phyloP scores from a whole-genome alignment of 495 filamentous ascomycete species.

The Cryomyces minteri region DNA sequence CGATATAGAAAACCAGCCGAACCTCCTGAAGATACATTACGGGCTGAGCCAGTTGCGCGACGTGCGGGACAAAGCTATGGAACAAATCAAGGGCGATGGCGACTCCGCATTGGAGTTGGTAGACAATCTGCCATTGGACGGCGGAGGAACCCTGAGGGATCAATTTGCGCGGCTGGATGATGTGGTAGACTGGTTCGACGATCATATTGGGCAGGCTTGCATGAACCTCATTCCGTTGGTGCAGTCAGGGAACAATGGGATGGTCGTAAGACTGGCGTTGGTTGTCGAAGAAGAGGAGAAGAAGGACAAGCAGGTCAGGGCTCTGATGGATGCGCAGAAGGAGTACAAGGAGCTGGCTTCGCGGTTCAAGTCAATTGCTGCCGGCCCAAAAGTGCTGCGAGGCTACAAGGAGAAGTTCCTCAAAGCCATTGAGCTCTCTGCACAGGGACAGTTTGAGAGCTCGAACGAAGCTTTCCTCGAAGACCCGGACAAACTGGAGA shows the following conservation, averaged over 20 bases:
- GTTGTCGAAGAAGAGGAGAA: slow-evolving; percentile 93
- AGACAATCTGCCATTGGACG: slow-evolving; percentile 35
- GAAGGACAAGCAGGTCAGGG: slow-evolving; percentile 76
- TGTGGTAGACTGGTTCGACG: slow-evolving; percentile 84
- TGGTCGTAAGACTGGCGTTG: slow-evolving; percentile 80
- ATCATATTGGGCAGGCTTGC: slow-evolving; percentile 75
- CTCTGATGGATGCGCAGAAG: slow-evolving; percentile 81
- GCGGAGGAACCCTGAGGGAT: slow-evolving; percentile 51
- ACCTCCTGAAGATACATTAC: slow-evolving; percentile 75
- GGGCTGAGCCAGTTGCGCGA: slow-evolving; percentile 79
- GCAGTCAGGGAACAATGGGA: slow-evolving; percentile 61
- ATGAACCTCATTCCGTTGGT: slow-evolving; percentile 80
- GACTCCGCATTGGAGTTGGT: slow-evolving; percentile 19
- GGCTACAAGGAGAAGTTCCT: slow-evolving; percentile 96
- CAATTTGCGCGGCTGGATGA: slow-evolving; percentile 80
- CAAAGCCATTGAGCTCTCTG: slow-evolving; percentile 53
- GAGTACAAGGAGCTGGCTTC: slow-evolving; percentile 88
- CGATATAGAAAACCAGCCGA: slow-evolving; percentile 80
- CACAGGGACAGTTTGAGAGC: slow-evolving; percentile 50
- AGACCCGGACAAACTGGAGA: slow-evolving; percentile 68
- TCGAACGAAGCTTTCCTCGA: slow-evolving; percentile 57
- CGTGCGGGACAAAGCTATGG: slow-evolving; percentile 88
- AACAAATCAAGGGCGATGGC: slow-evolving; percentile 36
- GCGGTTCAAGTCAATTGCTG: slow-evolving; percentile 84
- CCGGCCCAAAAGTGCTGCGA: slow-evolving; percentile 74